Conservation (phyloP, 78 protist genomes). For the Mastigamoeba balamuthi region DNA sequence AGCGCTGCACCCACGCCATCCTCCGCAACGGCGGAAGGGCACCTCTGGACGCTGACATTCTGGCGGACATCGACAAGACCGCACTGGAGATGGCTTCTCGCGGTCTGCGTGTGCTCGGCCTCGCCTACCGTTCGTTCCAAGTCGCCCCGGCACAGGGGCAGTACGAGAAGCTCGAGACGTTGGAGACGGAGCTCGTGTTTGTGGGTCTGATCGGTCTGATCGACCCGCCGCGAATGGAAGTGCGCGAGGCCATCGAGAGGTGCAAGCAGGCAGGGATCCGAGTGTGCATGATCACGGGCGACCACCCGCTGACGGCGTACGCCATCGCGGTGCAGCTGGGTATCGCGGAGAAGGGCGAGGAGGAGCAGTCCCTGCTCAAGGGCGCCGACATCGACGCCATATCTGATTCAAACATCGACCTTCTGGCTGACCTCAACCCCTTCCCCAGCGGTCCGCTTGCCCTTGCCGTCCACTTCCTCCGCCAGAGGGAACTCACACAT, state of each 20-base stretch:
- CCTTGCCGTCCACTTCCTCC: neutral
- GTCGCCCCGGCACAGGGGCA: too few relatives aligned
- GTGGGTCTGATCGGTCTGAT: constrained; percentile 22
- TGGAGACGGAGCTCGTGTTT: neutral
- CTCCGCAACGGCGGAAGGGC: too few relatives aligned
- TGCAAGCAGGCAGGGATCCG: constrained; percentile 49
- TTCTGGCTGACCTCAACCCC: neutral
- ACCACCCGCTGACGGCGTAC: constrained; percentile 90
- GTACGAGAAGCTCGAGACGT: too few relatives aligned
- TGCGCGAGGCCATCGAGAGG: neutral
- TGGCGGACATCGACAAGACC: too few relatives aligned
- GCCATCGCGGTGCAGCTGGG: constrained; percentile 73
- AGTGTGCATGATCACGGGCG: constrained; percentile 98
- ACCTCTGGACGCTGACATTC: too few relatives aligned
- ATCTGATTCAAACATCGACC: neutral
- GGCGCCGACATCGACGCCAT: neutral
- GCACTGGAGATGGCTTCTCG: too few relatives aligned
- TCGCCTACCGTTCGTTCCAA: too few relatives aligned
- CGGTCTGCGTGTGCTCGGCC: too few relatives aligned
- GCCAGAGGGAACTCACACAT: neutral
- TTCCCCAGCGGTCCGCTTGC: neutral
- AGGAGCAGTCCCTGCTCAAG: constrained; percentile 11
- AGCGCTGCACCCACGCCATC: too few relatives aligned
- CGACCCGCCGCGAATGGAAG: constrained; percentile 54
- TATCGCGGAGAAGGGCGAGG: neutral